Base-by-base conservation (phyloP, 169 alveolate genomes). In the Plasmodium coatneyi region DNA sequence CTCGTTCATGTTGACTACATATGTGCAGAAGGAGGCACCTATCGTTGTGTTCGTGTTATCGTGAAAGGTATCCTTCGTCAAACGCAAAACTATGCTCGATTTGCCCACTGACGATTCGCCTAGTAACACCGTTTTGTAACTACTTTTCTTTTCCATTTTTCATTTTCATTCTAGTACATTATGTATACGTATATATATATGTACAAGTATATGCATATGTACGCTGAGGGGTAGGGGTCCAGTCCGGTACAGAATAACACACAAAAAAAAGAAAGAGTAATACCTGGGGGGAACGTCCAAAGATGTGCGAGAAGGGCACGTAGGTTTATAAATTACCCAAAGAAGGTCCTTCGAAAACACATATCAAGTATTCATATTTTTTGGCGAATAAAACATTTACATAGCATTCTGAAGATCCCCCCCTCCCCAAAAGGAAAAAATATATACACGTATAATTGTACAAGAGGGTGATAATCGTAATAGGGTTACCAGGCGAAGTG, bases 81-180 rank as follows among this genome's bases (percentile, higher is more conserved):
- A 96, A 32, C 99, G 90, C 81, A 97, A 97, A 76, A 97, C 98
- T 43, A 98, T 95, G 84, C 99, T 97, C 28, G 99, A 96, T 90
- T 98, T 98, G 30, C 99, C 99, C 32, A 98, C 99, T 49, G 98
- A 96, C 80, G 98, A 95, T 92, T 98, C 98, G 60, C 99, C 99
- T 84, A 98, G 95, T 82, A 98, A 92, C 79, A 98, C 99, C 46
- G 98, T 92, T 92, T 98, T 98, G 86, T 97, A 97, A 80, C 97
- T 96, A 93, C 95, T 93, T 78, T 93, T 96, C 82, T 93, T 54
- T 94, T 90, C 93, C 95, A 89, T 92, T 56, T 66, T 92, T 56
- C 92, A 82, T 92, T 83, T 82, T 80, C 28, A 91, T 32, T 70
- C 87, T 71, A 54, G 39, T 41, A 66, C 60, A 92, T 72, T 49